Base-by-base conservation (phyloP, 176 grass and related monocot species). In the Raddia distichophylla region DNA sequence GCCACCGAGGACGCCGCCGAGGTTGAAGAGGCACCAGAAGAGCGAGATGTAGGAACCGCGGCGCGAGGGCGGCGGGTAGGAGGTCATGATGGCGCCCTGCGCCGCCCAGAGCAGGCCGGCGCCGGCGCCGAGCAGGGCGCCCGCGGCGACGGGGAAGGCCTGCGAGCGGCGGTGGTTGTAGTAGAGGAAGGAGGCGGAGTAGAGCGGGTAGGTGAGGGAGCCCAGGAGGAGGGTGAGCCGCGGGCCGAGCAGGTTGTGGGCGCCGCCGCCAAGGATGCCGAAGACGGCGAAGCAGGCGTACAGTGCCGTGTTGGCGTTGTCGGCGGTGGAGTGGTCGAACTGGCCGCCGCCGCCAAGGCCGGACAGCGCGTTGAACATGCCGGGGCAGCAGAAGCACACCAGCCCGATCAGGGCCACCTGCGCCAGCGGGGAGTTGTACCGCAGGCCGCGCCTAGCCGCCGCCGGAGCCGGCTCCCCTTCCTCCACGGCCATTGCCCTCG, bases 341-440 rank as follows among this genome's bases (percentile, higher is more conserved):
- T 99, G 96, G 0, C 96, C 96, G 5, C 85, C 96, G 67, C 96
- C 96, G 68, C 96, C 96, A 19, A 99, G 88, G 34, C 93, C 96
- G 9, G 93, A 91, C 0, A 99, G 91, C 43, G 96, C 96, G 88
- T 99, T 99, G 93, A 99, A 99, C 96, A 99, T 99, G 6, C 96
- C 96, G 0, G 96, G 96, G 82, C 96, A 99, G 86, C 96, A 99
- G 84, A 99, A 99, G 84, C 96, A 99, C 60, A 99, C 86, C 33
- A 93, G 43, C 0, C 93, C 96, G 16, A 99, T 89, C 9, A 98
- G 90, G 1, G 49, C 75, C 10, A 98, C 96, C 87, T 98, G 96
- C 35, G 63, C 75, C 45, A 98, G 75, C 37, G 96, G 96, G 9
- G 96, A 99, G 86, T 97, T 94, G 83, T 78, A 89, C 6, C 95